Evolutionary conservation across 1,139 yeast genomes (phyloP).

Genomic region (Blastobotrys buckinghamii): DNA sequence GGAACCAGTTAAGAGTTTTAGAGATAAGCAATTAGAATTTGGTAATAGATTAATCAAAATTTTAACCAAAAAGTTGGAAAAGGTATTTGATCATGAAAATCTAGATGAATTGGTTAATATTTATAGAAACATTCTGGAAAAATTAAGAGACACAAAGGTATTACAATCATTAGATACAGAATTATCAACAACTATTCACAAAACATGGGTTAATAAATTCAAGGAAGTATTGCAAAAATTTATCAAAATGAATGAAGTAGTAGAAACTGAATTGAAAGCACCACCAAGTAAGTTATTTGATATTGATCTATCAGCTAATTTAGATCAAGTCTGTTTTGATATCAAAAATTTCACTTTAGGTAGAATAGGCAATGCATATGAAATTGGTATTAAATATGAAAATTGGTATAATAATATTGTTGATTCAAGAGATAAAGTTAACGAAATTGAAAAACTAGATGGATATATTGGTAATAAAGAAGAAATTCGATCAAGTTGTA

Average conservation of each 20-base stretch:
- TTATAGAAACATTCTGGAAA: constrained; percentile 18
- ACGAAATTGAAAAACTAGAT: constrained; percentile 14
- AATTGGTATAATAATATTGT: constrained; percentile 15
- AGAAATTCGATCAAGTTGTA: not conserved
- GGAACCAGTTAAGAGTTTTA: constrained; percentile 16
- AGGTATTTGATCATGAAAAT: constrained; percentile 14
- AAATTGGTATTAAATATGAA: constrained; percentile 13
- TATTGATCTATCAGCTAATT: constrained; percentile 4
- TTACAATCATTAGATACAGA: constrained; percentile 14
- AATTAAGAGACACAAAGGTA: constrained; percentile 18
- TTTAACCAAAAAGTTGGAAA: constrained; percentile 13
- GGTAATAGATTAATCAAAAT: constrained; percentile 12
- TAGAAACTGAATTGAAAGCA: not conserved
- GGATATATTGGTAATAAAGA: constrained; percentile 2
- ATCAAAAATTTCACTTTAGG: constrained; percentile 16
- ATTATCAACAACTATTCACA: constrained; percentile 17
- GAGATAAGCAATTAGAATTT: constrained; percentile 14
- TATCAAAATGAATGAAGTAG: not conserved
- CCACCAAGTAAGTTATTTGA: not conserved
- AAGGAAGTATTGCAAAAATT: not conserved
- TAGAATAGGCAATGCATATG: constrained; percentile 12
- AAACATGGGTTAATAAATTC: constrained; percentile 20
- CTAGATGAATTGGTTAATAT: constrained; percentile 19
- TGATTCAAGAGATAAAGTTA: constrained; percentile 11
- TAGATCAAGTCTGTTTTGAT: constrained; percentile 14